Base-by-base conservation (phyloP, 1,284 basidiomycete genomes). In the Boletus chippewaensis region DNA sequence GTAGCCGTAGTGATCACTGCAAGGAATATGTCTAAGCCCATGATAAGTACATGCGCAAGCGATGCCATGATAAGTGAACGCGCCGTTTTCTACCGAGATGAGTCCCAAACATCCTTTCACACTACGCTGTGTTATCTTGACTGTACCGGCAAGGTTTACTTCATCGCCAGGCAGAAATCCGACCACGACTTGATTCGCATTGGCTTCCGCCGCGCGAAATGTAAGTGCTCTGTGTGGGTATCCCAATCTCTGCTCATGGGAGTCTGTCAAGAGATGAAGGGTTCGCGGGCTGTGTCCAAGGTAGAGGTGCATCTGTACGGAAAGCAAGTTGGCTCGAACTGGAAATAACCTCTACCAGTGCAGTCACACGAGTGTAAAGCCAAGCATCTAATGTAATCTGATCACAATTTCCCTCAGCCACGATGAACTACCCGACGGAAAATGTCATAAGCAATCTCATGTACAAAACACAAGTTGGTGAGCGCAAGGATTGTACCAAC, bases 51-150 rank as follows among this genome's bases (percentile, higher is more conserved):
- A 20, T 24, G 36, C 16, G 18, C 41, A n/a, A 36, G 32, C 15
- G 32, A 51, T 35, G 28, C 11, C 44, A 45, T 12, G 35, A 29
- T 50, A 22, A 12, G n/a, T 41, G 36, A 47, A 70, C 77, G 58
- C 56, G 81, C 85, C 85, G 60, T 79, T 79, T 40, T 82, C 79
- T 18, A 89, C 72, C 13, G 78, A 80, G 49, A 89, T 84, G 49
- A 89, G 70, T 2, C 92, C 92, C 49, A 95, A 69, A 56, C 91
- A 91, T 32, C 92, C 92, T 63, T 87, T 87, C 8, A 92, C 81
- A 24, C 76, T 71, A 57, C 82, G 75, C 39, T 72, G 82, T 35
- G 81, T 86, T 44, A 89, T 66, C 52, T 77, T 79, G 50, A 84
- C 71, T 12, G 85, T 72, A 52, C 75, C 78, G 11, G 71, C 62